A percentile compares a stretch with the other conserved stretches of the same genome.
phyloP scores from a whole-genome alignment of 805 yeast species.

The Candida suzukii region DNA sequence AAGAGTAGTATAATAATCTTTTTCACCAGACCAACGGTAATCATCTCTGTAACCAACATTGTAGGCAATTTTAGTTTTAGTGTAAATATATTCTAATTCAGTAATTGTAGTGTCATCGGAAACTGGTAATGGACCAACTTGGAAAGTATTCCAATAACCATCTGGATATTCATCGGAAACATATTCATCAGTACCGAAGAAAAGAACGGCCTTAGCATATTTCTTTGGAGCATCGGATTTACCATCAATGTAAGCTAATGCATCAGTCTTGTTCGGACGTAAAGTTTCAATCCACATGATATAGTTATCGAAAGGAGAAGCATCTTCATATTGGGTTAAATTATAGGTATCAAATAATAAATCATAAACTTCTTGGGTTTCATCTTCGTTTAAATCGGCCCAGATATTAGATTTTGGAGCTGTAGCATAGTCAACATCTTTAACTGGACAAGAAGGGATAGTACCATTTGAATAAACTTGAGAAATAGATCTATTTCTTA shows the following conservation, averaged over 20 bases:
- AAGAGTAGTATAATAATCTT: not conserved
- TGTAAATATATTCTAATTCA: conserved; percentile 1
- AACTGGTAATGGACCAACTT: conserved; percentile 4
- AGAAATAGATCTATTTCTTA: not conserved
- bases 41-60: conserved; percentile 4
- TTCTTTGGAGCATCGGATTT: conserved; percentile 14
- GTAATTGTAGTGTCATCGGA: not conserved
- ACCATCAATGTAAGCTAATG: conserved; percentile 14
- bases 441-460: not conserved
- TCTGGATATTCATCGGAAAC: not conserved
- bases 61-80: conserved; percentile 1
- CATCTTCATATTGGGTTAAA: conserved; percentile 1
- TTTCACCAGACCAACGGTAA: not conserved
- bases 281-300: conserved; percentile 4
- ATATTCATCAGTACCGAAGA: conserved; percentile 1
- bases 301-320: conserved; percentile 3
- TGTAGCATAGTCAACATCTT: not conserved
- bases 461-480: not conserved
- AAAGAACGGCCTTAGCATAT: conserved; percentile 3
- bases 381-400: conserved; percentile 2
- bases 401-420: conserved; percentile 4
- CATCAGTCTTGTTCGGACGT: conserved; percentile 22
- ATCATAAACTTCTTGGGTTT: not conserved
- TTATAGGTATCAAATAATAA: not conserved
- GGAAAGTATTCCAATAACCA: conserved; percentile 2